phyloP scores from a whole-genome alignment of 345 rosid genomes.

The Kernera saxatilis region DNA sequence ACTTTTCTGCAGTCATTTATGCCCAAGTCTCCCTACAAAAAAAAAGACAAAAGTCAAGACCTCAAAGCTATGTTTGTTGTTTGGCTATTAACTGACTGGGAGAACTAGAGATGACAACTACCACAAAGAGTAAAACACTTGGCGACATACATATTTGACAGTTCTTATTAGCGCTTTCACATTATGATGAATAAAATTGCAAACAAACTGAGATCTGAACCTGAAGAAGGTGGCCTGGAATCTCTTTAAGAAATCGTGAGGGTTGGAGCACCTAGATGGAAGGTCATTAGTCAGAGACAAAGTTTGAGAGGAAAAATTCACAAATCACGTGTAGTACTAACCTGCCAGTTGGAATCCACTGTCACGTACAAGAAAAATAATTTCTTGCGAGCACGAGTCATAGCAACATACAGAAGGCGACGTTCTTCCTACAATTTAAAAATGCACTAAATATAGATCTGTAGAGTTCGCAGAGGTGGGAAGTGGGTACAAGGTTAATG shows the following conservation, averaged over 20 bases:
- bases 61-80: background rate
- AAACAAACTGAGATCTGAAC: slow-evolving; percentile 39
- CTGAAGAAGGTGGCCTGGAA: slow-evolving; percentile 74
- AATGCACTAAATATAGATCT: background rate
- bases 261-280: slow-evolving; percentile 77
- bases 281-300: slow-evolving; percentile 22
- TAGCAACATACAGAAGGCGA: slow-evolving; percentile 85
- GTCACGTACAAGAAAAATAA: slow-evolving; percentile 70
- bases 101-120: background rate
- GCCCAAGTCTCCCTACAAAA: slow-evolving; percentile 49
- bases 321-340: slow-evolving; percentile 29
- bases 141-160: background rate
- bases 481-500: background rate
- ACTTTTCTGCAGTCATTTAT: slow-evolving; percentile 35
- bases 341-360: slow-evolving; percentile 96
- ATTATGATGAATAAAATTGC: slow-evolving; percentile 7
- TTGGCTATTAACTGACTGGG: background rate
- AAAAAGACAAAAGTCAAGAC: background rate
- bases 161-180: background rate
- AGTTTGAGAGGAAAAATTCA: background rate
- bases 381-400: slow-evolving; percentile 91
- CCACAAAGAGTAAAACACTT: background rate
- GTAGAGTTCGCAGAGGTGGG: slow-evolving; percentile 2
- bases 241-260: slow-evolving; percentile 88
- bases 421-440: slow-evolving; percentile 70